Conservation (phyloP, 1,284 basidiomycete species). For the Polyporus tsugae region DNA sequence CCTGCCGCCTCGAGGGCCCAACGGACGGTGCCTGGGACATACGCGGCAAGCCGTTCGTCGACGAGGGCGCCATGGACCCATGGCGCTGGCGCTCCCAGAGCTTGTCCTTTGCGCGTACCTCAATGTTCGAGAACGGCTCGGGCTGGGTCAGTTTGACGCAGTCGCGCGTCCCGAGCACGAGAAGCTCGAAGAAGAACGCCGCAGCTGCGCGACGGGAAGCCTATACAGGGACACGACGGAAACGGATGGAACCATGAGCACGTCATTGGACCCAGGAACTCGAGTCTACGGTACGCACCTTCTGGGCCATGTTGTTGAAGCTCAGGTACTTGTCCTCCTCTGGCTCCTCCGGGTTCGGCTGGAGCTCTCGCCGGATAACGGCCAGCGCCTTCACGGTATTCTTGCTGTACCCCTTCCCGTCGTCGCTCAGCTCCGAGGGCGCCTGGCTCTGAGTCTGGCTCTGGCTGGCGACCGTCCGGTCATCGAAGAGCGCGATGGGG, state of each 20-base stretch:
- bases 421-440: conserved; percentile 47
- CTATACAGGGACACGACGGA: conserved; percentile 45
- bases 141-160: conserved; percentile 84
- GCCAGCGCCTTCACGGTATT: conserved; percentile 91
- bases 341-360: conserved; percentile 55
- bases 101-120: conserved; percentile 83
- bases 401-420: conserved; percentile 84
- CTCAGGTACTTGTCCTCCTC: conserved; percentile 68
- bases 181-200: conserved; percentile 97
- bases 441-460: conserved; percentile 44
- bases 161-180: conserved; percentile 93
- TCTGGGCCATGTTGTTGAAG: conserved; percentile 79
- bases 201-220: conserved; percentile 91
- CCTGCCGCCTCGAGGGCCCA: conserved; percentile 32
- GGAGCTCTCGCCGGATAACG: conserved; percentile 83
- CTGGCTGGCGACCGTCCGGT: conserved; percentile 49
- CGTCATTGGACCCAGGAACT: conserved; percentile 14
- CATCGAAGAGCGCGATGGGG: conserved; percentile 86
- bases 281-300: conserved; percentile 53
- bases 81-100: conserved; percentile 81
- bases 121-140: conserved; percentile 85
- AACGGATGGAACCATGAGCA: neutral
- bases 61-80: conserved; percentile 52
- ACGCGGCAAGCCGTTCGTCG: conserved; percentile 32
- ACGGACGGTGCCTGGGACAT: conserved; percentile 29